Evolutionary conservation across 2,329 filamentous ascomycete genomes (phyloP), one percentile per base, ranked within the genome.

Genomic region (Penicillium fuscoglaucum): DNA sequence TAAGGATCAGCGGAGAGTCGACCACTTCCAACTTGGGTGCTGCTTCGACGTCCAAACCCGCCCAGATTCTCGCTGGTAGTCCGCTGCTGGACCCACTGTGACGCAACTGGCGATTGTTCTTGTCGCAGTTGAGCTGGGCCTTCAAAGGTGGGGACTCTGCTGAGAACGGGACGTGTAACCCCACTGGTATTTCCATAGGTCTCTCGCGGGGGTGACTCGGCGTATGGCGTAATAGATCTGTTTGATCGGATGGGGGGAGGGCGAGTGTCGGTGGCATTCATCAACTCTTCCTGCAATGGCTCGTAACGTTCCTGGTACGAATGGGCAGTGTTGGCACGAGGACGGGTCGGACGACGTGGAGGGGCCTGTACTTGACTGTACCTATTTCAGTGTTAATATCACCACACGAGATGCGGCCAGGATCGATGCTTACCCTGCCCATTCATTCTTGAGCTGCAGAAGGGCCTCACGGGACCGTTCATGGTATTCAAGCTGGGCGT

Each of bases 401-500:
- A 13, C 26, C 29, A 44, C 58, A 46, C 58, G 49, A 35, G 28
- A 33, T 60, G 9, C 2, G 19, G 7, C 21, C 6, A 28, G 39
- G 13, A 19, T 19, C 12, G n/a, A 52, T 35, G 61, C 81, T 72
- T 75, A 87, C 85, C 79, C 80, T 68, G 80, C 82, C 87, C 88
- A 90, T 61, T 90, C 86, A 66, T 83, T 82, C 78, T 85, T 89
- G 62, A 90, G 74, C 64, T 86, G 84, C 62, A 88, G 65, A 55
- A 98, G 84, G 65, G 96, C 90, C 66, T 97, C 93, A 54, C 90
- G 85, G 72, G 91, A 96, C 60, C 90, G 88, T 73, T 98, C 93
- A 73, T 97, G 90, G 77, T 95, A 97, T 62, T 90, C 88, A 58
- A 98, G 82, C 78, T 98, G 90, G 41, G 91, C 89, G 61, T 98